These are phyloP conservation scores for Collybia sp. DNA, from an alignment of 768 basidiomycete species.

Conservation along the genomic window DNA sequence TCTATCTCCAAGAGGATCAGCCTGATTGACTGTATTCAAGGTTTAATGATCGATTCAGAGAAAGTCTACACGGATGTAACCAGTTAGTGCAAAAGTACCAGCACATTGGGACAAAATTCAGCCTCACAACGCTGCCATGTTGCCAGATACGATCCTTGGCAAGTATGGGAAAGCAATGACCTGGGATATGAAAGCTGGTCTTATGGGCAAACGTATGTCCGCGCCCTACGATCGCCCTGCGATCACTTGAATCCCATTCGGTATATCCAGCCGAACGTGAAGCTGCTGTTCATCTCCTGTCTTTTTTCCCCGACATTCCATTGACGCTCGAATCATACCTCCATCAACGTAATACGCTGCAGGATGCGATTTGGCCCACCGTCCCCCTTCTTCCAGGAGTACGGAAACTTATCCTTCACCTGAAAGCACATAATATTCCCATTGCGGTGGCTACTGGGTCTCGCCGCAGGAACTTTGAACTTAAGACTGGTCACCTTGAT, in stretches of 20 bases:
- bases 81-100: conserved; percentile 40
- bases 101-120: not conserved
- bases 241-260: not conserved
- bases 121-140: conserved; percentile 1
- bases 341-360: conserved; percentile 45
- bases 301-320: conserved; percentile 71
- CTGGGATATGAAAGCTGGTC: conserved; percentile 85
- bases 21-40: conserved; percentile 24
- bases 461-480: conserved; percentile 53
- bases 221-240: not conserved
- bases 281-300: conserved; percentile 63
- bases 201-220: conserved; percentile 77
- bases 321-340: conserved; percentile 61
- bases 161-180: conserved; percentile 75
- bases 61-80: conserved; percentile 73
- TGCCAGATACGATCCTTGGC: conserved; percentile 64
- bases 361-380: conserved; percentile 65
- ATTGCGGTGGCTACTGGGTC: conserved; percentile 84
- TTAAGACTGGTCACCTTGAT: conserved; percentile 62
- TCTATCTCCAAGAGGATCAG: not conserved
- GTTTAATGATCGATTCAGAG: conserved; percentile 76
- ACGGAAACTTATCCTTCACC: conserved; percentile 61
- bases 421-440: conserved; percentile 62
- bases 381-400: conserved; percentile 74
- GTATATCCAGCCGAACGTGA: conserved; percentile 51